These are phyloP conservation scores for Enterocytospora artemiae DNA, from an alignment of 371 early-diverging fungal species.

Conservation along the genomic window DNA sequence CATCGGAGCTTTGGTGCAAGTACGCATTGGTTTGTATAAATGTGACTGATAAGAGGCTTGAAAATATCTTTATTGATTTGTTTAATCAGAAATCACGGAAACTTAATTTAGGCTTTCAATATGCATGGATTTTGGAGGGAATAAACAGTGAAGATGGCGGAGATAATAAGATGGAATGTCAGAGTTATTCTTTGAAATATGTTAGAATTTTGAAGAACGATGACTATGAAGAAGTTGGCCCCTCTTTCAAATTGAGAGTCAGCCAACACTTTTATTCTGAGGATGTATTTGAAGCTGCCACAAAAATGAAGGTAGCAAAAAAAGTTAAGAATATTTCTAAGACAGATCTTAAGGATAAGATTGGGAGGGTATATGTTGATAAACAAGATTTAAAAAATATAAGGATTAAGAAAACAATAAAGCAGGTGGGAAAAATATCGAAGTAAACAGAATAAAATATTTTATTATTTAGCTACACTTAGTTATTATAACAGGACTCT, in stretches of 20 bases:
- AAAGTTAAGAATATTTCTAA: constrained; percentile 35
- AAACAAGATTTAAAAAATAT: constrained; percentile 47
- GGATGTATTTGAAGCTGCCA: constrained; percentile 24
- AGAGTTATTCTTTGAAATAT: constrained; percentile 32
- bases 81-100: constrained; percentile 1
- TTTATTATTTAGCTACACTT: no score
- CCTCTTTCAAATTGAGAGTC: constrained; percentile 32
- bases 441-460: no score
- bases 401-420: constrained; percentile 24
- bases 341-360: constrained; percentile 37
- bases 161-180: no score
- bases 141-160: no score
- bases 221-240: constrained; percentile 37
- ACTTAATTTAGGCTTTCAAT: constrained; percentile 10
- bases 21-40: constrained; percentile 29
- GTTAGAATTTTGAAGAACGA: constrained; percentile 22
- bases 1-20: constrained; percentile 24
- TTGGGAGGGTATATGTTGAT: constrained; percentile 46
- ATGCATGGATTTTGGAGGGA: constrained; percentile 28
- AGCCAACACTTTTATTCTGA: constrained; percentile 23
- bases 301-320: not conserved
- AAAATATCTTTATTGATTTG: constrained; percentile 36
- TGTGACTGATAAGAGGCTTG: constrained; percentile 3
- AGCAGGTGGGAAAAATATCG: no score
- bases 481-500: no score